Evolutionary conservation across 2,329 filamentous ascomycete species (phyloP).

Genomic region (Ophiostoma pallidulum): DNA sequence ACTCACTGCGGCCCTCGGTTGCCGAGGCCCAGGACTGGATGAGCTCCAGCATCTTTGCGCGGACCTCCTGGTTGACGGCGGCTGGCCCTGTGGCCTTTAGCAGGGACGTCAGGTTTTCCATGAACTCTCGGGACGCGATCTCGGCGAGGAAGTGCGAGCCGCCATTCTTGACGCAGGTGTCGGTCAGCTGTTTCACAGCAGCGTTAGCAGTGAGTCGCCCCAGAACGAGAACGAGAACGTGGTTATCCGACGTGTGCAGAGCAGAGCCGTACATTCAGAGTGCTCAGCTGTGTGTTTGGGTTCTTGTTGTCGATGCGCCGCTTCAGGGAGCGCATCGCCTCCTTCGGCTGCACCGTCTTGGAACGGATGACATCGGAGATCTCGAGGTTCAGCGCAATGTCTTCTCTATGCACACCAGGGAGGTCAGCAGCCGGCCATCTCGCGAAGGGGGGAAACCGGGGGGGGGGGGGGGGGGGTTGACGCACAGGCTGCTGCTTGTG

Average conservation of each 20-base stretch:
- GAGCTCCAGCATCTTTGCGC: conserved; percentile 81
- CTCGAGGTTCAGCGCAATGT: conserved; percentile 94
- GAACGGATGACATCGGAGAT: conserved; percentile 96
- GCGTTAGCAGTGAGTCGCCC: no score
- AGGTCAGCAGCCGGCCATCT: neutral
- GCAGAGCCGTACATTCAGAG: conserved; percentile 62
- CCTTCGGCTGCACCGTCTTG: conserved; percentile 93
- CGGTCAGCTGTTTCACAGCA: conserved; percentile 56
- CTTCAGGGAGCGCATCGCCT: conserved; percentile 96
- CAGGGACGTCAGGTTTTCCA: conserved; percentile 91
- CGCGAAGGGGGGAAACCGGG: neutral
- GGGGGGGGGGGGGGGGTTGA: neutral
- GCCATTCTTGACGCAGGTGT: conserved; percentile 98
- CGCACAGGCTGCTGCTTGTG: conserved; percentile 85
- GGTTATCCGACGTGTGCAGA: no score
- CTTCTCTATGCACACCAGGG: conserved; percentile 52
- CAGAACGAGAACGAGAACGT: no score
- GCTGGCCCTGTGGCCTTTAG: conserved; percentile 68
- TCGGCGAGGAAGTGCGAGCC: conserved; percentile 90
- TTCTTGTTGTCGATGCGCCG: conserved; percentile 94
- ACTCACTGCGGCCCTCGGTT: conserved; percentile 72
- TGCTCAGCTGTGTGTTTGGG: conserved; percentile 89
- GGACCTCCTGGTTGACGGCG: conserved; percentile 76
- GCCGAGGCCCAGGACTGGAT: conserved; percentile 91
- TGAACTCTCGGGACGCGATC: conserved; percentile 93